Conservation (phyloP, 148 eudicot genomes). For the Euryodendron excelsum region DNA sequence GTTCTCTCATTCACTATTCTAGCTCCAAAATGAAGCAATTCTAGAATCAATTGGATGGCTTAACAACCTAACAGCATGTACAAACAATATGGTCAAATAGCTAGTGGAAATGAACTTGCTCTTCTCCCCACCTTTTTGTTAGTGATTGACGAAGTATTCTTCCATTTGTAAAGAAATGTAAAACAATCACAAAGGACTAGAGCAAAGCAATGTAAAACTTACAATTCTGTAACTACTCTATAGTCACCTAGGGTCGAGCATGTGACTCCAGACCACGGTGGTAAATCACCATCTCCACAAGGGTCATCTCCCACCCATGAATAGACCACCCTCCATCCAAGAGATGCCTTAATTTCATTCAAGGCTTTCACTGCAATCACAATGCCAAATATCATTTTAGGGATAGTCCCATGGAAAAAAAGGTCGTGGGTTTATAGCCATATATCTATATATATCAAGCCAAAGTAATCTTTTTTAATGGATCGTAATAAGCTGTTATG, state of each 20-base stretch:
- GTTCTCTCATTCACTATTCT: not conserved
- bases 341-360: conserved; percentile 96
- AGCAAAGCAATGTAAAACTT: conserved; percentile 17
- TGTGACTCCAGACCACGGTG: conserved; percentile 93
- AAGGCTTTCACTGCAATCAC: conserved; percentile 68
- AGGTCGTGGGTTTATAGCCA: too few species aligned
- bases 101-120: not conserved
- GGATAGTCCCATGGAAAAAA: not conserved
- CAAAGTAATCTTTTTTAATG: not conserved
- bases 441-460: not conserved
- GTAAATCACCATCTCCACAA: conserved; percentile 95
- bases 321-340: conserved; percentile 99
- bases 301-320: conserved; percentile 99
- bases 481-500: not conserved
- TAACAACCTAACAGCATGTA: not conserved
- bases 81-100: not conserved
- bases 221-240: conserved; percentile 68
- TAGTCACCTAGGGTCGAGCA: conserved; percentile 67
- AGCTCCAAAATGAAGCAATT: not conserved
- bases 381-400: not conserved
- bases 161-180: not conserved
- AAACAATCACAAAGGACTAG: not conserved
- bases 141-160: not conserved
- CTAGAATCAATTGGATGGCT: not conserved
- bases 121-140: not conserved